phyloP scores from a whole-genome alignment of 768 basidiomycete species.

The Mycena amicta region DNA sequence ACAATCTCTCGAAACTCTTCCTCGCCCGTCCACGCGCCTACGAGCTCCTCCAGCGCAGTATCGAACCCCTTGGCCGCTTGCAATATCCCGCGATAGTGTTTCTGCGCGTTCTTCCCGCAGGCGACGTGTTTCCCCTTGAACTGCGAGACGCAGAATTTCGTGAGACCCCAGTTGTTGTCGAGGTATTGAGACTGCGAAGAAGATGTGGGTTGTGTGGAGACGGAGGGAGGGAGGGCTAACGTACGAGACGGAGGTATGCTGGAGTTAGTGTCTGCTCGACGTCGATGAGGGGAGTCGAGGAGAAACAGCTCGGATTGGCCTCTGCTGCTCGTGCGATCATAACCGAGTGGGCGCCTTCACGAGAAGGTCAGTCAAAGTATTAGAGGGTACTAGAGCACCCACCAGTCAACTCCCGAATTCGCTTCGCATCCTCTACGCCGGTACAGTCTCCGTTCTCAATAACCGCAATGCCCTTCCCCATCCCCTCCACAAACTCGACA shows the following conservation, averaged over 20 bases:
- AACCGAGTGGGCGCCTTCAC: conserved; percentile 77
- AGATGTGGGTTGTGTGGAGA: not conserved
- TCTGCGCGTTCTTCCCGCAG: conserved; percentile 61
- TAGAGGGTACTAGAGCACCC: conserved; percentile 17
- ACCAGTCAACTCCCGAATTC: conserved; percentile 78
- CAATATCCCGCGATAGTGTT: conserved; percentile 54
- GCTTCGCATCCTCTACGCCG: conserved; percentile 75
- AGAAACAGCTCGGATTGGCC: conserved; percentile 88
- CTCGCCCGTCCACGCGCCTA: conserved; percentile 61
- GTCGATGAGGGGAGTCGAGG: conserved; percentile 64
- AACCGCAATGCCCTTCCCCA: conserved; percentile 81
- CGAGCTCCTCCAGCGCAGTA: conserved; percentile 47
- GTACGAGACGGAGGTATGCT: conserved; percentile 73
- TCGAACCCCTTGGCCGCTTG: conserved; percentile 65
- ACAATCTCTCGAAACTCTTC: conserved; percentile 61
- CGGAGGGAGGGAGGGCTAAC: conserved; percentile 10
- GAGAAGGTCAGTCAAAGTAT: not conserved
- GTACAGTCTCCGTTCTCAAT: conserved; percentile 93
- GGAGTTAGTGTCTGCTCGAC: conserved; percentile 71
- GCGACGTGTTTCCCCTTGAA: conserved; percentile 70
- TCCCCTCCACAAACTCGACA: conserved; percentile 76
- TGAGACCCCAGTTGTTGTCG: conserved; percentile 78
- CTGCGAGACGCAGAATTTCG: conserved; percentile 85
- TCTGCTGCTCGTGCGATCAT: conserved; percentile 98
- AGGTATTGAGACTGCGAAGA: conserved; percentile 66